These are phyloP conservation scores for Aureobasidium namibiae DNA, from an alignment of 2,329 filamentous ascomycete genomes.

Conservation along the genomic window DNA sequence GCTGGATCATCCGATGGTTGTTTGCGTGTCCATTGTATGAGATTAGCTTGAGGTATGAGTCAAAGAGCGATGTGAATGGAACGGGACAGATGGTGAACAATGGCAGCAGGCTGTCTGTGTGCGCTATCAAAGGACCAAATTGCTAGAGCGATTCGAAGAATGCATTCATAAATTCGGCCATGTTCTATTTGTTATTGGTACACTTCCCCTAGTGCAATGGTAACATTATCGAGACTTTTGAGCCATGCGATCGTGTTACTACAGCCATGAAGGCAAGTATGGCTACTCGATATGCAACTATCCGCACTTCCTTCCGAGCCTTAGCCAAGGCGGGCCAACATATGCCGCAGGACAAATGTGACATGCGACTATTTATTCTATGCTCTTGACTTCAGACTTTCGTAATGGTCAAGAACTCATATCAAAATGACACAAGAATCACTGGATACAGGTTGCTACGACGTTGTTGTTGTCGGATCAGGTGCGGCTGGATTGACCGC, in stretches of 20 bases:
- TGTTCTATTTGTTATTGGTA: neutral
- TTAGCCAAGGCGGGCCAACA: neutral
- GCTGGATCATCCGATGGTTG: neutral
- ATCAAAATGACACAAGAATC: neutral
- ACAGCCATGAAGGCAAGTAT: neutral
- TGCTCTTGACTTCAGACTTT: too few relatives aligned
- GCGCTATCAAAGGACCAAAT: neutral
- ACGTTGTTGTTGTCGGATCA: constrained; percentile 50
- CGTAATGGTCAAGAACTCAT: too few relatives aligned
- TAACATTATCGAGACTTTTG: too few relatives aligned
- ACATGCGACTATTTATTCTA: too few relatives aligned
- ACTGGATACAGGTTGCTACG: constrained; percentile 16
- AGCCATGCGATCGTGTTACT: neutral
- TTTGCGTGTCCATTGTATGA: neutral
- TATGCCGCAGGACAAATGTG: neutral
- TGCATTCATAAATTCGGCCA: neutral
- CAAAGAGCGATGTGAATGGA: neutral
- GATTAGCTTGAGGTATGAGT: neutral
- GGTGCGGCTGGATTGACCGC: constrained; percentile 59
- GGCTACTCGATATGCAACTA: neutral
- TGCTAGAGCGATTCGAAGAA: neutral
- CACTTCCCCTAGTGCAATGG: too few relatives aligned
- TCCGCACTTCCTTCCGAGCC: neutral
- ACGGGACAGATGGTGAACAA: neutral
- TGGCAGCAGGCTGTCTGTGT: neutral